These are phyloP conservation scores for Musa itinerans DNA, from an alignment of 176 grass and related monocot species.

Conservation along the genomic window DNA sequence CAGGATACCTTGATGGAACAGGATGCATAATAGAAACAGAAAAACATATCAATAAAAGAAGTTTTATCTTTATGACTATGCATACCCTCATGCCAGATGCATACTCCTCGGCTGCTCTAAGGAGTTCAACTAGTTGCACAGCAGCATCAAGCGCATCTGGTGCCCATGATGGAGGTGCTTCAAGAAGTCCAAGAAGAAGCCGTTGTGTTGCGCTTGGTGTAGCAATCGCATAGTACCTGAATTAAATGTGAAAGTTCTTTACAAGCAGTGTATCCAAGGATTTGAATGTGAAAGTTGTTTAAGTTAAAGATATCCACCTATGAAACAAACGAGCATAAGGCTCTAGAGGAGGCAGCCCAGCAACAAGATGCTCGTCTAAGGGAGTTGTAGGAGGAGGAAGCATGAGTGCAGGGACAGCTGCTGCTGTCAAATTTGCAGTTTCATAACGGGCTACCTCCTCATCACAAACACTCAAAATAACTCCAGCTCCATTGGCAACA, in stretches of 20 bases:
- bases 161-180: conserved; percentile 98
- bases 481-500: conserved; percentile 97
- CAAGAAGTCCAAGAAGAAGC: conserved; percentile 92
- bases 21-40: background rate
- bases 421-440: conserved; percentile 89
- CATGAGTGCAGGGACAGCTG: conserved; percentile 90
- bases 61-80: background rate
- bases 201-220: conserved; percentile 96
- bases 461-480: conserved; percentile 96
- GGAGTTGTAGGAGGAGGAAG: conserved; percentile 94
- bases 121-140: conserved; percentile 97
- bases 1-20: too few species aligned
- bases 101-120: conserved; percentile 97
- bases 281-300: background rate
- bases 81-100: conserved; percentile 84
- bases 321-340: conserved; percentile 97
- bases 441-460: conserved; percentile 88
- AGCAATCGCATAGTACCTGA: conserved; percentile 95
- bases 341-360: conserved; percentile 85
- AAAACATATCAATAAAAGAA: background rate
- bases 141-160: conserved; percentile 98
- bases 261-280: background rate
- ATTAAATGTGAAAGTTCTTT: background rate
- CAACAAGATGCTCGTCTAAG: conserved; percentile 95
- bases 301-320: conserved; percentile 34